Evolutionary conservation across 2,329 filamentous ascomycete genomes (phyloP).

Genomic region (Verticillium nubilum): DNA sequence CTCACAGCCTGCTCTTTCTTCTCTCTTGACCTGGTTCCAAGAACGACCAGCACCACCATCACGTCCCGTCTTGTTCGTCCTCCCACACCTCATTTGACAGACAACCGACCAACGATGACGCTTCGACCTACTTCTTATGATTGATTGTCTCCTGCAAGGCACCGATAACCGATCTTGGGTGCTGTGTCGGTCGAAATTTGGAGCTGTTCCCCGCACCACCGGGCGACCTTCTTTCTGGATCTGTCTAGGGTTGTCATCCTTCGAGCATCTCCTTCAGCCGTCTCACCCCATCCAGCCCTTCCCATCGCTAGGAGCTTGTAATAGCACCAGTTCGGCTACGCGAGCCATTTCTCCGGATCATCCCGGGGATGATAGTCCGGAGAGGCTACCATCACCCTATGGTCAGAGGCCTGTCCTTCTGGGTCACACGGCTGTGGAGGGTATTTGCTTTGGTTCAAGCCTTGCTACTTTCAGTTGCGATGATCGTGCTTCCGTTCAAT

Average conservation of each 20-base stretch:
- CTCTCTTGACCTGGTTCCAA: background rate
- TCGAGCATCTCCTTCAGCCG: background rate
- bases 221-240: background rate
- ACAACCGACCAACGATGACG: background rate
- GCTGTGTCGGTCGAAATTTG: background rate
- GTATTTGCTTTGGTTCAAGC: too few species aligned
- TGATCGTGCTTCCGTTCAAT: too few species aligned
- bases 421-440: background rate
- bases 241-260: background rate
- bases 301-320: too few species aligned
- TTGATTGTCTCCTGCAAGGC: background rate
- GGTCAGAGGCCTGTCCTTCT: background rate
- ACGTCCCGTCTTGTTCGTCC: background rate
- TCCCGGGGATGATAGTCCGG: background rate
- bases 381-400: background rate
- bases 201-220: background rate
- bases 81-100: background rate
- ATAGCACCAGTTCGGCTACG: background rate
- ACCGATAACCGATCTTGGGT: background rate
- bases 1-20: background rate
- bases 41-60: background rate
- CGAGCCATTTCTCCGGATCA: background rate
- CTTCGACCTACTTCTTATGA: background rate
- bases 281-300: background rate
- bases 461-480: too few species aligned